A percentile compares a stretch with the other conserved stretches of the same genome.
Conservation (phyloP, 2,329 filamentous ascomycete genomes). For the Diaporthe amygdali region DNA sequence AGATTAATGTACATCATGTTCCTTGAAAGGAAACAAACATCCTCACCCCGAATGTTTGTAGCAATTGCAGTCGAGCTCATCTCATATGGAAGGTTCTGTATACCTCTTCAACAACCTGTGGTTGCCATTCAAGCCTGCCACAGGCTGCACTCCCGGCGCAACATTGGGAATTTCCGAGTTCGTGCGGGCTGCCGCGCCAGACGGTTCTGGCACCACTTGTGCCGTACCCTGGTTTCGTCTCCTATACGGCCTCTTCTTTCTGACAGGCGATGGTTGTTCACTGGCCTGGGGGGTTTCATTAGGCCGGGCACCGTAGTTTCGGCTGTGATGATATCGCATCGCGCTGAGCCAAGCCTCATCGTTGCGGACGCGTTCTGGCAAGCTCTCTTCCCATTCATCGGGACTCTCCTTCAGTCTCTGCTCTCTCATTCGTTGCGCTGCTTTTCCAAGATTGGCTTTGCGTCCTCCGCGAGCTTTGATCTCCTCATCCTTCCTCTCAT, state of each 20-base stretch:
- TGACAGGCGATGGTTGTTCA: constrained; percentile 11
- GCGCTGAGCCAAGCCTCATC: constrained; percentile 53
- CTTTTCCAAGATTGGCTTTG: constrained; percentile 57
- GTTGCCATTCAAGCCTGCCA: not conserved
- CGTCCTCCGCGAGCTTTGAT: constrained; percentile 53
- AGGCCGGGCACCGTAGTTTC: not conserved
- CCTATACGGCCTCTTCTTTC: constrained; percentile 18
- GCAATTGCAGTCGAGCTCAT: not conserved
- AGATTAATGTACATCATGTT: not conserved
- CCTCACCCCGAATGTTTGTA: not conserved
- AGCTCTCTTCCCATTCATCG: constrained; percentile 33
- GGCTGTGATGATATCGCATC: constrained; percentile 34
- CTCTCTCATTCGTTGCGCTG: constrained; percentile 42
- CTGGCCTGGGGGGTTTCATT: not conserved
- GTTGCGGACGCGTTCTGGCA: constrained; percentile 50
- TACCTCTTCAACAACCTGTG: not conserved
- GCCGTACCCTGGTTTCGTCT: constrained; percentile 15
- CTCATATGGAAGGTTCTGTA: not conserved
- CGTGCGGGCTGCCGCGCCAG: not conserved
- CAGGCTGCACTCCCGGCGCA: not conserved
- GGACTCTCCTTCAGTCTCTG: constrained; percentile 31
- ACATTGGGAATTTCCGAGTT: not conserved
- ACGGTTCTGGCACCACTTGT: not conserved
- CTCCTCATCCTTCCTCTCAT: constrained; percentile 52
- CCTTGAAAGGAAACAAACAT: not conserved